Conservation (phyloP, 345 rosid genomes). For the Leavenworthia alabamica region DNA sequence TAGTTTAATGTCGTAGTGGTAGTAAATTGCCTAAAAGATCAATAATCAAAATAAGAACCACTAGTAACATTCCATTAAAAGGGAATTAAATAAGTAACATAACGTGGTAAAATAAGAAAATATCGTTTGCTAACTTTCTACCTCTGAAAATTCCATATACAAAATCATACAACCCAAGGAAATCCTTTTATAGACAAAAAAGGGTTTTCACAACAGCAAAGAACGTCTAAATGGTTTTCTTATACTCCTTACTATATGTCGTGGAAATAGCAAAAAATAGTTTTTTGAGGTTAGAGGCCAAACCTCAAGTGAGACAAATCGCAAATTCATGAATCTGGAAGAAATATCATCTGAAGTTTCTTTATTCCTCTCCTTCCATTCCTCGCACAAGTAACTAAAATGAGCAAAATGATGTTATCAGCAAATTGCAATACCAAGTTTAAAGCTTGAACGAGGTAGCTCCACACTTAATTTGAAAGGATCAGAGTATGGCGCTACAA, state of each 20-base stretch:
- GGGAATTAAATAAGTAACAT: background rate
- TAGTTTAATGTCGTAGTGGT: background rate
- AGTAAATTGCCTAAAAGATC: background rate
- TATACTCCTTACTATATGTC: background rate
- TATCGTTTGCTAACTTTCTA: background rate
- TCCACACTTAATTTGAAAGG: background rate
- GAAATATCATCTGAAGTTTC: conserved; percentile 58
- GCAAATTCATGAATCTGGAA: conserved; percentile 71
- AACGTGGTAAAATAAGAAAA: background rate
- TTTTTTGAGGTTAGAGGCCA: conserved; percentile 10
- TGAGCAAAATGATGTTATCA: conserved; percentile 16
- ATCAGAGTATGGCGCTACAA: conserved; percentile 8
- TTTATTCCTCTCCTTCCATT: conserved; percentile 84
- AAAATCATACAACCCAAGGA: background rate
- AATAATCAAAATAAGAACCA: background rate
- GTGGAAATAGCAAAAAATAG: conserved; percentile 4
- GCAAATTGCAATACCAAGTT: conserved; percentile 8
- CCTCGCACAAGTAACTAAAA: conserved; percentile 82
- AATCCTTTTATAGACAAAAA: background rate
- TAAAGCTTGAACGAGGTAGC: background rate
- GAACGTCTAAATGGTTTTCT: background rate
- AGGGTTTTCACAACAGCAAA: background rate
- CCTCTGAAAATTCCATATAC: background rate
- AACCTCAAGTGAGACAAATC: conserved; percentile 95
- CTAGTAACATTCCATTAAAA: background rate